These are phyloP conservation scores for Tetragonia tetragonoides DNA, from an alignment of 148 eudicot species.

Conservation along the genomic window DNA sequence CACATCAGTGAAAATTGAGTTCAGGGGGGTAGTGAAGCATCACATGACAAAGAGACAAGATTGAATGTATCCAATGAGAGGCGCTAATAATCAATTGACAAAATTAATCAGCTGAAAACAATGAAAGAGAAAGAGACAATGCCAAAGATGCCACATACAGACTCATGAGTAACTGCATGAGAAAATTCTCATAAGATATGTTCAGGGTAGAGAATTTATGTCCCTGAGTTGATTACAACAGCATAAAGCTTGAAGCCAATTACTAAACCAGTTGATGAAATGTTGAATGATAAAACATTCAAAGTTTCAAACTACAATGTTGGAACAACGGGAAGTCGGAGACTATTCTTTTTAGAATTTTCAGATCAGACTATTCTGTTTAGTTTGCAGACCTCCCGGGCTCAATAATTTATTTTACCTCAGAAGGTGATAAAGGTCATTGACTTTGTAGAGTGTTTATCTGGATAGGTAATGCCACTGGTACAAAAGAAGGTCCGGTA, in stretches of 20 bases:
- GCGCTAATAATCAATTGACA: background rate
- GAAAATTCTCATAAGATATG: background rate
- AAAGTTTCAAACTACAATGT: too few species aligned
- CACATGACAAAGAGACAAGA: background rate
- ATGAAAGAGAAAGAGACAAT: background rate
- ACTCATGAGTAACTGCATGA: background rate
- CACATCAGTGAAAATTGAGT: constrained; percentile 6
- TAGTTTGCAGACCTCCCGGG: too few species aligned
- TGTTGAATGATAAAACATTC: too few species aligned
- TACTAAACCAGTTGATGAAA: background rate
- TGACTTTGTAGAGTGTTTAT: too few species aligned
- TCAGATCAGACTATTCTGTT: too few species aligned
- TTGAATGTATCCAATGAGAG: background rate
- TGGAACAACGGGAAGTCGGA: too few species aligned
- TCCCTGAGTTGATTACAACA: background rate
- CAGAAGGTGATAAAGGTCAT: too few species aligned
- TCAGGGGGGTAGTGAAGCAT: constrained; percentile 1
- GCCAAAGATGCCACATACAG: background rate
- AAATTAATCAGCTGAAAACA: background rate
- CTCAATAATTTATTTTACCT: too few species aligned
- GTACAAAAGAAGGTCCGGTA: too few species aligned
- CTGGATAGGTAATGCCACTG: too few species aligned
- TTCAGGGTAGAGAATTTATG: background rate
- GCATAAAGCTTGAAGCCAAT: background rate
- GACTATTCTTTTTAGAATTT: too few species aligned